Evolutionary conservation across 208 protist species (phyloP), one percentile per base, ranked within the genome.

Genomic region (Leishmania guyanensis): DNA sequence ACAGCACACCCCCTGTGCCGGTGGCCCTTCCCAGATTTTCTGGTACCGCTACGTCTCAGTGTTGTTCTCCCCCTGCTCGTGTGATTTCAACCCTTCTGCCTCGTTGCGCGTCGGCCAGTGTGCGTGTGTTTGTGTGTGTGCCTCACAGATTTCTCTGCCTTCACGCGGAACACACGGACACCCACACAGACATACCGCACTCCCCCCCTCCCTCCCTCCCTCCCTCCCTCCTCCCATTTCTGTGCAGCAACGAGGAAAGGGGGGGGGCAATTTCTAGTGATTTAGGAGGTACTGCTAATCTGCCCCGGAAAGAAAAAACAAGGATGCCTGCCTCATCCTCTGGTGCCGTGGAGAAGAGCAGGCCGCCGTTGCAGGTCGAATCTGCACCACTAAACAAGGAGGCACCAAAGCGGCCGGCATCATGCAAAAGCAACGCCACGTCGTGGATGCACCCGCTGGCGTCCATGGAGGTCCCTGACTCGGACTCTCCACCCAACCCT

Each of bases 371-470:
- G 33, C 33, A 33, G 75, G 33, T 54, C 9, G 20, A 68, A 2
- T 33, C 46, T 36, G 58, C 39, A 14, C 39, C 16, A 50, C 20
- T 66, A 16, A 20, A 6, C 14, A 68, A 46, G 53, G 58, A 78
- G 33, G 16, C 58, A 46, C 6, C 3, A 36, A 69, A n/a, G 20
- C 54, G 17, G 26, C 33, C 33, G 14, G 43, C n/a, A 22, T 51
- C 75, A 39, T 16, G 60, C 33, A 78, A 71, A 16, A 71, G 62
- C n/a, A 81, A 71, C 10, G 43, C 70, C 2, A 26, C 81, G 6
- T 70, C 71, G 20, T 75, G 68, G 51, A 3, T 77, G 46, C 33
- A 71, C 36, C 77, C 81, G n/a, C 69, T n/a, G 33, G 73, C 81
- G 46, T 72, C 81, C 5, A 73, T 36, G 9, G 81, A 81, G 26